Base-by-base conservation (phyloP, 306 rosid species). In the Oemleria cerasiformis region DNA sequence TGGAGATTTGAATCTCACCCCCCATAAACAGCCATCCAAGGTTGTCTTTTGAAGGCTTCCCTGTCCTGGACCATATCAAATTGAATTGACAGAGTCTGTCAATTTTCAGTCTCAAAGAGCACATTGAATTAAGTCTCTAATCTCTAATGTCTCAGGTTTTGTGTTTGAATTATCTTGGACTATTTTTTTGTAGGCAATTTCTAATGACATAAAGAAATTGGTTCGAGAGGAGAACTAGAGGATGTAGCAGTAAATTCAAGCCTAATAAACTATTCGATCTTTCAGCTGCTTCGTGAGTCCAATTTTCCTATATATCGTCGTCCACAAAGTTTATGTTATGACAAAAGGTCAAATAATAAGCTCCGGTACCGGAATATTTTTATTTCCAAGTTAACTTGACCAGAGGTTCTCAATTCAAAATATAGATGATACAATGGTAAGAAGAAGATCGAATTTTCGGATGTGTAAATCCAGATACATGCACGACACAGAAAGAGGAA, bases 321-420 rank as follows among this genome's bases (percentile, higher is more conserved):
- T 12, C 6, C 17, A n/a, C n/a, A n/a, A n/a, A 30, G 36, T 30
- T 25, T 30, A 30, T 30, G 6, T 50, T 15, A 59, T 53, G 62
- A n/a, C 47, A 68, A 20, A 17, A 0, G 15, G 21, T 40, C 16
- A 51, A 38, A 51, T 21, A 7, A 51, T 20, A 36, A 51, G 20
- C 19, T 63, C 14, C 44, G 11, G 0, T 50, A 51, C 7, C 48
- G 45, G 62, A 56, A 4, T 30, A 30, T 16, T 70, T 63, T 51
- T 56, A 21, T 66, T 75, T 64, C 51, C 34, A 9, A 20, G 60
- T 20, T 48, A 47, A 56, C 17, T 8, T 40, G 21, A 25, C 57
- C 69, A 80, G 75, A 80, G 75, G 49, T 49, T 66, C 53, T 74
- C 49, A 55, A 75, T 51, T 78, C 76, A 63, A 73, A 45, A 56